Conservation (phyloP, 2,329 filamentous ascomycete species). For the Paramyrothecium sp. region DNA sequence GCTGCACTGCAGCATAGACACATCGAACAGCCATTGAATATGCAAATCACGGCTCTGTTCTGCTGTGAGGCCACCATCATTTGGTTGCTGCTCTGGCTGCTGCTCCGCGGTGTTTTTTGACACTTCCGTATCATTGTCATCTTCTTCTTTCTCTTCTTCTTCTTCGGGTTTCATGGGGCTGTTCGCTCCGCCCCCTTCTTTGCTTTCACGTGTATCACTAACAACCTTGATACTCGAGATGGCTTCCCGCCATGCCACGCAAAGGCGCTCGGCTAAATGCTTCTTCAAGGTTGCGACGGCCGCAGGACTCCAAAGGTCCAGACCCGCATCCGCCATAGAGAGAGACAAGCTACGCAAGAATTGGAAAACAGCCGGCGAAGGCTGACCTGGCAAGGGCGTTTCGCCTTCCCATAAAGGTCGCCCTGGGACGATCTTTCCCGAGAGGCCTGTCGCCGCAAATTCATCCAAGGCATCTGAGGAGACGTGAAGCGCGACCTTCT, state of each 20-base stretch:
- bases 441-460: conserved; percentile 40
- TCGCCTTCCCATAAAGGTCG: conserved; percentile 78
- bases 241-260: conserved; percentile 43
- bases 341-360: conserved; percentile 65
- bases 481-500: conserved; percentile 55
- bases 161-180: conserved; percentile 10
- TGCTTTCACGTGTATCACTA: conserved; percentile 8
- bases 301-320: conserved; percentile 77
- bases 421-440: conserved; percentile 52
- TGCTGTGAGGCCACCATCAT: conserved; percentile 1
- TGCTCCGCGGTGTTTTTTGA: conserved; percentile 1
- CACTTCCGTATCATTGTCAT: conserved; percentile 8
- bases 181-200: conserved; percentile 8
- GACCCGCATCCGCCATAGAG: conserved; percentile 68
- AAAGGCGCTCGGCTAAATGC: conserved; percentile 50
- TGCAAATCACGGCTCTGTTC: conserved; percentile 44
- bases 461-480: conserved; percentile 46
- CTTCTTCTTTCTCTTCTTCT: background rate
- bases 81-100: background rate
- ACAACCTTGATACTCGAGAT: conserved; percentile 27
- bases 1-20: conserved; percentile 47
- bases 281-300: conserved; percentile 64
- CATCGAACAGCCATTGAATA: conserved; percentile 62
- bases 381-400: conserved; percentile 73
- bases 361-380: conserved; percentile 71